Evolutionary conservation across 2,329 filamentous ascomycete genomes (phyloP), one percentile per base, ranked within the genome.

Genomic region (Diaporthe sp.): DNA sequence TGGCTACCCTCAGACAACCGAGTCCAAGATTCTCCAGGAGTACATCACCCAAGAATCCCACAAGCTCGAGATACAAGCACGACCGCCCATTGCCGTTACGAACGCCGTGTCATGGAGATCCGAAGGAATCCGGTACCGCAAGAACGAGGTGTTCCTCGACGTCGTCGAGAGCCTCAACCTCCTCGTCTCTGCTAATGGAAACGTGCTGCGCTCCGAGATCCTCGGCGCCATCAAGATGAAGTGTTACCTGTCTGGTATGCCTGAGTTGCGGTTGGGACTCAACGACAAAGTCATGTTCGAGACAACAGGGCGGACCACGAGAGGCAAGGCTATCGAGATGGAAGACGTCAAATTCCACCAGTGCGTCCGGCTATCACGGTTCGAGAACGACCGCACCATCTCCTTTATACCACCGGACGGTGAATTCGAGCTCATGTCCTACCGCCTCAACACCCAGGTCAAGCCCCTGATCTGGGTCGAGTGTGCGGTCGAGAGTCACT

Each of bases 271-370:
- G 37, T 85, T 99, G 68, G 97, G 97, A 6, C 86, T 99, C 81
- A 99, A 99, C 86, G 97, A 99, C 88, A 99, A 99, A 86, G 97
- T 95, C 84, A 99, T 99, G 97, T 99, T 99, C 81, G 97, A 99
- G 86, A 97, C 95, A 5, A 99, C 97, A 0, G 97, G 97, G 37
- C 91, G 97, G 76, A 95, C 96, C 22, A 98, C 96, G 53, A 88
- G 97, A 80, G 97, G 97, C 75, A 99, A 99, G 85, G 94, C 97
- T 13, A 97, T 99, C 77, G 97, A 99, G 86, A 99, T 99, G 97
- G 97, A 99, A 81, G 97, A 99, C 79, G 97, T 99, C 84, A 99
- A 99, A 81, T 99, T 99, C 84, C 97, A 99, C 85, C 97, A 99
- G 84, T 99, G 97, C 82, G 97, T 99, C 77, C 92, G 97, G 76